Evolutionary conservation across 257 asterid species (phyloP).

Genomic region (Solanum sitiens): DNA sequence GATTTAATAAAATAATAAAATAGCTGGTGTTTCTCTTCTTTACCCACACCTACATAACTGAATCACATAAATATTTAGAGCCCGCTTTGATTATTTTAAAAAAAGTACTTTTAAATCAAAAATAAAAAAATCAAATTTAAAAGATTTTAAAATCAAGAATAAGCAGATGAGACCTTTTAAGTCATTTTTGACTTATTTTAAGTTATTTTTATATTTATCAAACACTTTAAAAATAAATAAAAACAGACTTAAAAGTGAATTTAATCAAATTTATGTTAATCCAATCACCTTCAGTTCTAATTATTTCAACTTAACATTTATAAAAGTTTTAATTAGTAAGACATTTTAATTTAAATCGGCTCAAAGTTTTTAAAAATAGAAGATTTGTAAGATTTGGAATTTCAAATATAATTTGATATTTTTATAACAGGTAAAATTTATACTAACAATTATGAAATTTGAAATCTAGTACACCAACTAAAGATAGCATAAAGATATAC

Average conservation of each 20-base stretch:
- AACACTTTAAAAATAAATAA: no score
- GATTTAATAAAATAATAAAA: constrained; percentile 30
- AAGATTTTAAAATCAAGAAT: no score
- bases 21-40: constrained; percentile 15
- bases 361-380: background rate
- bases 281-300: background rate
- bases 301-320: background rate
- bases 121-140: no score
- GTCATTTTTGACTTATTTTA: no score
- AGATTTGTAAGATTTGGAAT: background rate
- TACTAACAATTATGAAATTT: background rate
- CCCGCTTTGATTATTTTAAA: no score
- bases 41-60: constrained; percentile 32
- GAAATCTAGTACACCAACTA: background rate
- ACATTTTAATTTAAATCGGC: background rate
- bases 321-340: background rate
- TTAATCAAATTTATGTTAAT: no score
- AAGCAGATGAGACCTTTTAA: no score
- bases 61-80: background rate
- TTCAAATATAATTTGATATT: no score
- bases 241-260: no score
- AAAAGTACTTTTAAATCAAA: no score
- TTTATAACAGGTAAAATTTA: no score
- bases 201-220: no score
- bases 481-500: background rate